A percentile compares a stretch with the other conserved stretches of the same genome.
Evolutionary conservation across 768 basidiomycete species (phyloP).

Genomic region (Rhizopogon vulgaris): DNA sequence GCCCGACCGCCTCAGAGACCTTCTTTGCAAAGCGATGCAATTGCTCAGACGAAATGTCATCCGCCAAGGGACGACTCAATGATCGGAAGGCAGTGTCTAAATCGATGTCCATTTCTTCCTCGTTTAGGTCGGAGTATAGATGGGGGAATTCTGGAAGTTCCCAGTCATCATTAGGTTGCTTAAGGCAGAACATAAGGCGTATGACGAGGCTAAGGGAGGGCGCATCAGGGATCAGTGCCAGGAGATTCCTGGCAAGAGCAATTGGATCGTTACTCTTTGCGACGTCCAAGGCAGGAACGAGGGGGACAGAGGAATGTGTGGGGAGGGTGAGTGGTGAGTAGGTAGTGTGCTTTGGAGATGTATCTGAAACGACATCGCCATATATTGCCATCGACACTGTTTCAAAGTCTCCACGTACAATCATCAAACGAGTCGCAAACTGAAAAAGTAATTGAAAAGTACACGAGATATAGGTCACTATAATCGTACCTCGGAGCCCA

Average conservation of each 20-base stretch:
- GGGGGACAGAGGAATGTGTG: conserved; percentile 26
- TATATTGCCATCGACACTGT: conserved; percentile 58
- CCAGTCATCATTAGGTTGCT: conserved; percentile 77
- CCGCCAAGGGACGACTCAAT: conserved; percentile 52
- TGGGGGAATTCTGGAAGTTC: conserved; percentile 69
- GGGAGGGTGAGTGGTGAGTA: conserved; percentile 40
- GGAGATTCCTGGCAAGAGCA: conserved; percentile 52
- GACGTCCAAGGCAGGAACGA: conserved; percentile 54
- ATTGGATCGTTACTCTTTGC: conserved; percentile 56
- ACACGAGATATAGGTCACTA: neutral
- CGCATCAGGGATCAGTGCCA: conserved; percentile 53
- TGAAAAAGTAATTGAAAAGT: conserved; percentile 20
- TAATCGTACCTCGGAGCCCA: conserved; percentile 57
- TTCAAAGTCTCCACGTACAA: conserved; percentile 70
- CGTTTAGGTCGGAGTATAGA: conserved; percentile 55
- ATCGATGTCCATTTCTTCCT: conserved; percentile 46
- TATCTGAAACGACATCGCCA: conserved; percentile 48
- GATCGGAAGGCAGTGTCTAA: conserved; percentile 51
- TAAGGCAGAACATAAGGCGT: conserved; percentile 73
- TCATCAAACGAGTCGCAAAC: conserved; percentile 75
- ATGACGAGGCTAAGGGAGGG: conserved; percentile 61
- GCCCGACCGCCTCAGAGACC: conserved; percentile 47
- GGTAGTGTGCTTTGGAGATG: conserved; percentile 24
- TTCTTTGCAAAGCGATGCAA: conserved; percentile 51
- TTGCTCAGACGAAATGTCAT: conserved; percentile 44